Base-by-base conservation (phyloP, 1,139 yeast species). In the Torulaspora globosa region DNA sequence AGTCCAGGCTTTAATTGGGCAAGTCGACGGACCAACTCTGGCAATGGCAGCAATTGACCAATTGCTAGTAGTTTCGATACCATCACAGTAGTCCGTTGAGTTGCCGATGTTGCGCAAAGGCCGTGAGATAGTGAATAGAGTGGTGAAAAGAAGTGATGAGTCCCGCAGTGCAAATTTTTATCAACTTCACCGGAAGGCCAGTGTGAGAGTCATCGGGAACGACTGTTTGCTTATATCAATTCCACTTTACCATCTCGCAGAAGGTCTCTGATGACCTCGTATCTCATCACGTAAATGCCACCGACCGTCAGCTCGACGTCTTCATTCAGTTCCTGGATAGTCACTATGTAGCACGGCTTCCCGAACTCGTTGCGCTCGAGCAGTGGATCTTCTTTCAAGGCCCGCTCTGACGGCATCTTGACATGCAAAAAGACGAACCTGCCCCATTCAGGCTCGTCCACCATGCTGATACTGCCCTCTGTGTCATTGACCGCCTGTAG, bases 281-380 rank as follows among this genome's bases (percentile, higher is more conserved):
- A 90, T 48, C 87, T 73, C 61, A 87, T 74, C 36, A 86, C 88
- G 59, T 86, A 88, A 9, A 89, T 79, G 31, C 90, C 87, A n/a
- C 79, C 80, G 15, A 70, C 65, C 6, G 70, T 74, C 51, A 89
- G 70, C 41, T 81, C 85, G 10, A 89, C 71, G 47, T 75, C 80
- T 53, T 86, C 95, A 16, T 59, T 58, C 8, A 65, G 45, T 30
- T 63, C 68, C 14, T 57, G 58, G 15, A 65, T 62, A 9, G 59
- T 55, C 1, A 65, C 66, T 1, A 54, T 48, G 44, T 63, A 65
- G 43, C 54, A 55, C 8, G 50, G 54, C 39, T 58, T 55, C 31
- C 60, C 62, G n/a, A 58, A 56, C 14, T 55, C 59, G 36, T 46
- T 52, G 11, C 49, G 48, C 8, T 67, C 53, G 32, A 60, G 47